These are phyloP conservation scores for Moelleriella libera DNA, from an alignment of 2,329 filamentous ascomycete genomes.

Conservation along the genomic window DNA sequence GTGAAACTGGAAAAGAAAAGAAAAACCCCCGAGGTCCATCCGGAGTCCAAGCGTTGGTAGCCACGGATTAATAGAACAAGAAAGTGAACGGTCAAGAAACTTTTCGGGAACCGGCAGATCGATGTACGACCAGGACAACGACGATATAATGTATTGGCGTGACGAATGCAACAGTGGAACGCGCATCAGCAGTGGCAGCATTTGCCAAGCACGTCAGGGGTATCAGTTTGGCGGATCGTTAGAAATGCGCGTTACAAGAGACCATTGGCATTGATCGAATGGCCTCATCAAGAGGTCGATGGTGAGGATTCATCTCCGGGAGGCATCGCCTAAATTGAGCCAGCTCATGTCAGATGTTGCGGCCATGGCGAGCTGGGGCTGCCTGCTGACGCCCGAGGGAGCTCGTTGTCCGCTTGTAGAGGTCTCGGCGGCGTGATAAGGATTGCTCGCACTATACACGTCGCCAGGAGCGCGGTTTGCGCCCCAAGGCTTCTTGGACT, in stretches of 20 bases:
- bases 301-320: slow-evolving; percentile 6
- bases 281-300: neutral
- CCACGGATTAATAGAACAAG: too few species aligned
- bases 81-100: too few species aligned
- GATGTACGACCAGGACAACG: too few species aligned
- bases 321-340: slow-evolving; percentile 52
- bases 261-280: neutral
- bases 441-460: slow-evolving; percentile 28
- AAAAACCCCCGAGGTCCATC: neutral
- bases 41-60: too few species aligned
- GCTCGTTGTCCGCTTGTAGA: slow-evolving; percentile 4
- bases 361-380: slow-evolving; percentile 36
- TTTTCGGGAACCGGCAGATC: too few species aligned
- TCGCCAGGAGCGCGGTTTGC: slow-evolving; percentile 35
- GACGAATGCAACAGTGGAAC: too few species aligned
- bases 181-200: too few species aligned
- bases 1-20: neutral
- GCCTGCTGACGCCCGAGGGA: slow-evolving; percentile 25
- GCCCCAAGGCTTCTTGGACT: slow-evolving; percentile 31
- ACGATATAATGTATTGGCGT: too few species aligned
- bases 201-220: too few species aligned
- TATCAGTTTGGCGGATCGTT: too few species aligned
- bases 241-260: too few species aligned
- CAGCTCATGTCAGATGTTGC: slow-evolving; percentile 60
- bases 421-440: slow-evolving; percentile 10